phyloP scores from a whole-genome alignment of 371 early-diverging fungal species.

The Syncephalis fuscata region DNA sequence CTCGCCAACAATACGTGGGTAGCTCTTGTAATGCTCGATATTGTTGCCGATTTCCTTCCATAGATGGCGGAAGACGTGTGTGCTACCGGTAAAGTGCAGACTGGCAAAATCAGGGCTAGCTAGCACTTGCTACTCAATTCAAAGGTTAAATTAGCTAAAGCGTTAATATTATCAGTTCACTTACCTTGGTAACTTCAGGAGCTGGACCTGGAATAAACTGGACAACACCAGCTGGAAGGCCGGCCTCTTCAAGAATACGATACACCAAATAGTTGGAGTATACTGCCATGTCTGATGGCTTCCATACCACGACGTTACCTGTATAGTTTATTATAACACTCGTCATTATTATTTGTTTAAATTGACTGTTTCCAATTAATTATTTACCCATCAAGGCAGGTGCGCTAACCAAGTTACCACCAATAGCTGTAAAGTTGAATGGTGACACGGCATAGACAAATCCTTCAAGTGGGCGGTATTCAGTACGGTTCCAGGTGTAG shows the following conservation, averaged over 20 bases:
- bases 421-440: conserved; percentile 98
- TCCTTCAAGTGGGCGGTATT: conserved; percentile 92
- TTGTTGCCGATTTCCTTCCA: conserved; percentile 87
- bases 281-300: conserved; percentile 81
- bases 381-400: conserved; percentile 77
- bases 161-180: too few species aligned
- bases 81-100: conserved; percentile 95
- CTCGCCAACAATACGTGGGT: conserved; percentile 96
- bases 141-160: too few species aligned
- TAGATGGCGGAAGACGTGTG: conserved; percentile 81
- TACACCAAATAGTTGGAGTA: conserved; percentile 84
- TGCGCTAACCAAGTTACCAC: conserved; percentile 85
- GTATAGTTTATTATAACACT: too few species aligned
- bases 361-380: too few species aligned
- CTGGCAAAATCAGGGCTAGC: conserved; percentile 80
- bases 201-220: conserved; percentile 94
- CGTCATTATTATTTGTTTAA: too few species aligned
- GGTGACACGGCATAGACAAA: conserved; percentile 94
- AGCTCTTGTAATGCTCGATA: conserved; percentile 75
- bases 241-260: conserved; percentile 86
- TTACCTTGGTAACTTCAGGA: conserved; percentile 41
- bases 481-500: conserved; percentile 87
- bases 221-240: conserved; percentile 92
- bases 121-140: conserved; percentile 30
- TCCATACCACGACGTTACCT: conserved; percentile 91